Evolutionary conservation across 768 basidiomycete genomes (phyloP).

Genomic region (Kwoniella bestiolae): DNA sequence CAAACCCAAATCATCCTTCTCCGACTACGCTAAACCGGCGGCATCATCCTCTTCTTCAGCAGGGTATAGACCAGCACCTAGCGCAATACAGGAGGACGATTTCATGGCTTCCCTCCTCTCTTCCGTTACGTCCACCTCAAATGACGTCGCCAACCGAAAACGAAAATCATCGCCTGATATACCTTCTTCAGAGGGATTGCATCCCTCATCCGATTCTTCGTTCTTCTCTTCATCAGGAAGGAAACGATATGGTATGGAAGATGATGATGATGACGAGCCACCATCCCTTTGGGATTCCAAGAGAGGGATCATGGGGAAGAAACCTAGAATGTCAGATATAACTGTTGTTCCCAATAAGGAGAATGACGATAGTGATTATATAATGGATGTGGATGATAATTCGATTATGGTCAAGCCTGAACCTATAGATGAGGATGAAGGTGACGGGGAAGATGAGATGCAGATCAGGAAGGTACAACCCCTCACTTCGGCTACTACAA

Average conservation of each 20-base stretch:
- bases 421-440: conserved; percentile 28
- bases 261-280: conserved; percentile 41
- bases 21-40: conserved; percentile 57
- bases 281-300: conserved; percentile 35
- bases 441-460: conserved; percentile 45
- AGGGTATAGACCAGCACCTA: conserved; percentile 76
- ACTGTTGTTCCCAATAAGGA: conserved; percentile 32
- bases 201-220: conserved; percentile 46
- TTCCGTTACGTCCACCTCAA: conserved; percentile 54
- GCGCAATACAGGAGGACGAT: conserved; percentile 80
- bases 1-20: conserved; percentile 57
- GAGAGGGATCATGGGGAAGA: conserved; percentile 47
- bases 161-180: conserved; percentile 58
- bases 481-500: conserved; percentile 33
- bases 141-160: conserved; percentile 62
- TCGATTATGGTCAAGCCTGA: conserved; percentile 32
- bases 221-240: conserved; percentile 27
- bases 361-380: conserved; percentile 33
- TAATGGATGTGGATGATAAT: conserved; percentile 40
- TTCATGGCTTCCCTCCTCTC: conserved; percentile 84
- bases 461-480: conserved; percentile 39
- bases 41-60: conserved; percentile 61
- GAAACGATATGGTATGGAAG: conserved; percentile 46
- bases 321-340: conserved; percentile 44
- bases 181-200: conserved; percentile 48